phyloP scores from a whole-genome alignment of 2,329 filamentous ascomycete genomes.

The Triangularia setosa region DNA sequence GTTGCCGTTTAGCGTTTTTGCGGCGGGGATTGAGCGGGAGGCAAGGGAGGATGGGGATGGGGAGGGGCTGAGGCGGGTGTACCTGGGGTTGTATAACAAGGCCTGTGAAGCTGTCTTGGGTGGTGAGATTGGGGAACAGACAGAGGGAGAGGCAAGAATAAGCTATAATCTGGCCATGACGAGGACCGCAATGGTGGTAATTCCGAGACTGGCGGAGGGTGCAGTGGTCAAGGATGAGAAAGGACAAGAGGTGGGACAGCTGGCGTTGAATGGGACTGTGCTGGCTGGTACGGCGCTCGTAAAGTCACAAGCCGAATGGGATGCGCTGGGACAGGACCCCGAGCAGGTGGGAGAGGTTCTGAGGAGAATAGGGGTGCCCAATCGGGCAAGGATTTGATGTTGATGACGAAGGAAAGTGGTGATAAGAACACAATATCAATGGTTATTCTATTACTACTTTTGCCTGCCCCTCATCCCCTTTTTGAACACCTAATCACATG shows the following conservation, averaged over 20 bases:
- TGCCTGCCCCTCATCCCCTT: neutral
- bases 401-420: no score
- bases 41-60: neutral
- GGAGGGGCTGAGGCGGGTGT: conserved; percentile 38
- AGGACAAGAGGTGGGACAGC: conserved; percentile 35
- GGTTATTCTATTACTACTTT: neutral
- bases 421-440: neutral
- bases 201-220: conserved; percentile 53
- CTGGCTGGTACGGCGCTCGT: conserved; percentile 61
- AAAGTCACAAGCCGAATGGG: conserved; percentile 56
- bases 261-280: conserved; percentile 59
- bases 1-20: conserved; percentile 45
- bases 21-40: conserved; percentile 26
- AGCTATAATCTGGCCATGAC: conserved; percentile 65
- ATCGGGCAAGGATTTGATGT: neutral
- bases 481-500: neutral
- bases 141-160: conserved; percentile 45
- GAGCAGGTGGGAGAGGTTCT: conserved; percentile 39
- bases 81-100: conserved; percentile 45
- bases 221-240: conserved; percentile 25
- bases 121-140: conserved; percentile 21
- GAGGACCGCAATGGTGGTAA: conserved; percentile 47
- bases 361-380: conserved; percentile 37
- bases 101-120: conserved; percentile 39
- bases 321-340: conserved; percentile 44